phyloP scores from a whole-genome alignment of 192 early-diverging fungal species.

The Gigaspora rosea region DNA sequence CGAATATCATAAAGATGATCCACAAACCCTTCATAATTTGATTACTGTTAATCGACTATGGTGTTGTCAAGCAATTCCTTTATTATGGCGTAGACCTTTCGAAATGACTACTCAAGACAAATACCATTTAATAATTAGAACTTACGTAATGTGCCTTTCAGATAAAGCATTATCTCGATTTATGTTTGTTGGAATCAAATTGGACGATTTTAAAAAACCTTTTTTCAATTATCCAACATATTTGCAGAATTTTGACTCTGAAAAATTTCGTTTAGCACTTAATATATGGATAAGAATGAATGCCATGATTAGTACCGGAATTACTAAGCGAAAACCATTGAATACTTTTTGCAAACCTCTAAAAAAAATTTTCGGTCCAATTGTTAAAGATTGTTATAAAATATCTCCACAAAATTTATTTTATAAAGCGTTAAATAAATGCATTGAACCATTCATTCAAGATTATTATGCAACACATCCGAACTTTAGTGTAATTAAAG shows the following conservation, averaged over 20 bases:
- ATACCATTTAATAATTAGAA: slow-evolving; percentile 1
- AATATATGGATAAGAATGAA: slow-evolving; percentile 12
- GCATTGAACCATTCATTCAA: neutral
- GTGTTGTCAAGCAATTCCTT: neutral
- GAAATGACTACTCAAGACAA: neutral
- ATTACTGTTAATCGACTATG: neutral
- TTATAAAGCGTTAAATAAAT: slow-evolving; percentile 8
- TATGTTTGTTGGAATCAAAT: neutral
- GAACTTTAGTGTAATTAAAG: neutral
- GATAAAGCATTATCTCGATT: neutral
- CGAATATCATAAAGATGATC: slow-evolving; percentile 6
- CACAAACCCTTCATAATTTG: neutral
- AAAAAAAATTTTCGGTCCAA: slow-evolving; percentile 11
- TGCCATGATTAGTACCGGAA: neutral
- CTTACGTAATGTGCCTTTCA: neutral
- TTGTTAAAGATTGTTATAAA: slow-evolving; percentile 1
- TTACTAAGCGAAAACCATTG: neutral
- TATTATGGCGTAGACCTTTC: slow-evolving; percentile 13
- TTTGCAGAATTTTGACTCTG: slow-evolving; percentile 1
- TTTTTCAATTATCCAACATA: slow-evolving; percentile 21
- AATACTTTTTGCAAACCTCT: neutral
- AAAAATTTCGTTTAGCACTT: slow-evolving; percentile 1
- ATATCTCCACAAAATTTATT: neutral
- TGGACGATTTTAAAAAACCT: neutral
- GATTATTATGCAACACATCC: neutral